These are phyloP conservation scores for Trichosporon sp. DNA, from an alignment of 1,284 basidiomycete genomes.

Conservation along the genomic window DNA sequence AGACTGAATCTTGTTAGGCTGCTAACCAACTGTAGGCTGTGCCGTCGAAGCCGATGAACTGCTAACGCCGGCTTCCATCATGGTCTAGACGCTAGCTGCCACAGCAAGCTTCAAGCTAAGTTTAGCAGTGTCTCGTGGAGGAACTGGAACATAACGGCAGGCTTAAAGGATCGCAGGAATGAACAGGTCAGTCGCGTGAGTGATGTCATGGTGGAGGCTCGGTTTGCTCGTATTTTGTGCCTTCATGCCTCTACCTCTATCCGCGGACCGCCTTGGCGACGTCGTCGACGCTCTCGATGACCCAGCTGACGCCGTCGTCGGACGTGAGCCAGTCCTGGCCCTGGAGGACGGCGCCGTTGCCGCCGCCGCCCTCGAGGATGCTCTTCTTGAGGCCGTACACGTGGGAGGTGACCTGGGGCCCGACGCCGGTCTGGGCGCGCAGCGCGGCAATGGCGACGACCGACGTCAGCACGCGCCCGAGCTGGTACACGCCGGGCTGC, in stretches of 20 bases:
- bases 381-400: conserved; percentile 73
- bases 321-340: conserved; percentile 78
- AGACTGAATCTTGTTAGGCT: too few species aligned
- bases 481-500: conserved; percentile 46
- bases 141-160: too few species aligned
- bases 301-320: conserved; percentile 90
- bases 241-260: background rate
- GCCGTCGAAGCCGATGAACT: too few species aligned
- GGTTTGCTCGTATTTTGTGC: background rate
- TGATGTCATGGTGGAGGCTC: background rate
- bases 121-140: too few species aligned
- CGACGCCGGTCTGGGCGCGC: conserved; percentile 81
- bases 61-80: too few species aligned
- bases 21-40: too few species aligned
- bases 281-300: conserved; percentile 77
- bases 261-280: conserved; percentile 45
- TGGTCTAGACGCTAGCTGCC: too few species aligned
- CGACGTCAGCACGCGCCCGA: conserved; percentile 80
- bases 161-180: too few species aligned
- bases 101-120: too few species aligned
- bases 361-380: conserved; percentile 64
- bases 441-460: conserved; percentile 87
- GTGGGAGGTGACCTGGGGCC: conserved; percentile 85
- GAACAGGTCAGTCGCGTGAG: background rate
- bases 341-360: conserved; percentile 52